A percentile compares a stretch with the other conserved stretches of the same genome.
Conservation (phyloP, 768 basidiomycete species). For the Candolleomyces efflorescens region DNA sequence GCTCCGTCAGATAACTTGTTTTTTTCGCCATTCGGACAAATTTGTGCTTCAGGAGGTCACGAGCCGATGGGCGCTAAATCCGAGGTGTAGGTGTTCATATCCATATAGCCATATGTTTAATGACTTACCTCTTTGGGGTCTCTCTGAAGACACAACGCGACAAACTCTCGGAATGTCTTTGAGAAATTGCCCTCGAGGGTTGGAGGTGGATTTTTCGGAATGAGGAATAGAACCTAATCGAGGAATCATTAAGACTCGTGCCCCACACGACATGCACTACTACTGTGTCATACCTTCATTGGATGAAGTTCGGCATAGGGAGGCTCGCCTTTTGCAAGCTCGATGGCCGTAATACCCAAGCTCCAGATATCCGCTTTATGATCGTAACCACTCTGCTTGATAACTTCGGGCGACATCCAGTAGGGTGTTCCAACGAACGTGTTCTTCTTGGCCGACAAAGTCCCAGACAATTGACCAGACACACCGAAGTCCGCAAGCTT, state of each 20-base stretch:
- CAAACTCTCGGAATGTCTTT: constrained; percentile 91
- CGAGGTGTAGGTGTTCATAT: constrained; percentile 16
- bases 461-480: constrained; percentile 93
- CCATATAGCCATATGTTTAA: neutral
- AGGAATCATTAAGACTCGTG: neutral
- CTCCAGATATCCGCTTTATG: constrained; percentile 99
- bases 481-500: constrained; percentile 99
- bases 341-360: constrained; percentile 95
- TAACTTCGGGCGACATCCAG: constrained; percentile 99
- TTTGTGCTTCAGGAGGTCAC: constrained; percentile 93
- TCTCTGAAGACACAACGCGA: constrained; percentile 86
- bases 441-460: constrained; percentile 92
- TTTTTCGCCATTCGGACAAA: constrained; percentile 95
- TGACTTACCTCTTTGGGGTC: constrained; percentile 83
- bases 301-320: constrained; percentile 98
- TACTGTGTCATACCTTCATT: constrained; percentile 77
- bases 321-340: constrained; percentile 95
- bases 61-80: constrained; percentile 89
- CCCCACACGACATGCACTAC: neutral
- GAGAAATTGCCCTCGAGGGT: constrained; percentile 87
- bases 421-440: constrained; percentile 98
- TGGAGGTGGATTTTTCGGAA: constrained; percentile 96
- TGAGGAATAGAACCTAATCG: constrained; percentile 89
- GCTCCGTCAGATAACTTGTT: constrained; percentile 88
- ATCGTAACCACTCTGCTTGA: constrained; percentile 99